These are phyloP conservation scores for Cryphonectria parasitica DNA, from an alignment of 2,329 filamentous ascomycete species.

Conservation along the genomic window DNA sequence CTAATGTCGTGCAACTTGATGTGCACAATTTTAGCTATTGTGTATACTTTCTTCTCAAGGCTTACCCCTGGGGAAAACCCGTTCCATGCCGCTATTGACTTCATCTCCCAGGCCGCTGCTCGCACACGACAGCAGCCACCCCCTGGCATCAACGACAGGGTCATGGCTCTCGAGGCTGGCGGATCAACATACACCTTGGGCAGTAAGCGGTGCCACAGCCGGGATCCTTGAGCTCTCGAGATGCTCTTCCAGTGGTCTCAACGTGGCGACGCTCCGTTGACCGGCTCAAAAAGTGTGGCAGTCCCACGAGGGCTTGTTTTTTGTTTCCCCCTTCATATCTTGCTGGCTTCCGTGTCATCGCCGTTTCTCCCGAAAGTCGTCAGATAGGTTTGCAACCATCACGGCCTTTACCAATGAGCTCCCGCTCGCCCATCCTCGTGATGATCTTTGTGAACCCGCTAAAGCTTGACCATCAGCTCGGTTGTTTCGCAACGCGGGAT, in stretches of 20 bases:
- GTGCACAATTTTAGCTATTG: not conserved
- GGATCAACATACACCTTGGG: not conserved
- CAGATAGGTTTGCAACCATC: conserved; percentile 22
- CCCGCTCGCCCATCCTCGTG: conserved; percentile 12
- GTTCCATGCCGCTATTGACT: conserved; percentile 1
- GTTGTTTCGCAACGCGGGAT: conserved; percentile 13
- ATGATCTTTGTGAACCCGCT: conserved; percentile 2
- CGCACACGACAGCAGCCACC: conserved; percentile 9
- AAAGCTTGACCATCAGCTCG: conserved; percentile 16
- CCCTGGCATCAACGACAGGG: conserved; percentile 7
- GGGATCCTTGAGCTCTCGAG: conserved; percentile 17
- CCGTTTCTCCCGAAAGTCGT: conserved; percentile 9
- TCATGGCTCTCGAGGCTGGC: conserved; percentile 6
- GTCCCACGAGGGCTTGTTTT: conserved; percentile 22
- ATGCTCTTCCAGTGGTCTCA: conserved; percentile 16
- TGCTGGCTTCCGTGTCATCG: conserved; percentile 12
- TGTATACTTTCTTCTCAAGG: not conserved
- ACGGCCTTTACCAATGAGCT: conserved; percentile 23
- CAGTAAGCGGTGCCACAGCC: conserved; percentile 16
- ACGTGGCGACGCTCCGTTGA: conserved; percentile 11
- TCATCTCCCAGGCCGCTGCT: conserved; percentile 1
- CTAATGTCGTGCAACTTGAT: conserved; percentile 22
- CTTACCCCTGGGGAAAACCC: conserved; percentile 1
- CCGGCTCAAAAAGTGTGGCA: conserved; percentile 16
- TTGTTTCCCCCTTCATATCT: not conserved